phyloP scores from a whole-genome alignment of 2,329 filamentous ascomycete genomes.

The Pseudogymnoascus sp. region DNA sequence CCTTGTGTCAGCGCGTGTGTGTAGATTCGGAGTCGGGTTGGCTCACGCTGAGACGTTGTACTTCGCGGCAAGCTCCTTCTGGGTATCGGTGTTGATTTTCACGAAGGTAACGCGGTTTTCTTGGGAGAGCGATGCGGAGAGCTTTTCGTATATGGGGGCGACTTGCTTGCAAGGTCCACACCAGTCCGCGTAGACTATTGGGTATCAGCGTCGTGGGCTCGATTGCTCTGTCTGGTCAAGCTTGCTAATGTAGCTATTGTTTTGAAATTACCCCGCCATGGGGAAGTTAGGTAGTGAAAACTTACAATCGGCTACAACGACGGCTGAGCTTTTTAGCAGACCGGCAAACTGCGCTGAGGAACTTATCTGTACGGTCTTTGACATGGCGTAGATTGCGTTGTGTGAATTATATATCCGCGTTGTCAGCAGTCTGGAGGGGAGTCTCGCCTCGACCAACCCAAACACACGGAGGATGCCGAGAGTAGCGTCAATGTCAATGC shows the following conservation, averaged over 20 bases:
- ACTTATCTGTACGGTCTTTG: conserved; percentile 38
- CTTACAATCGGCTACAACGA: conserved; percentile 88
- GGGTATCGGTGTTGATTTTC: conserved; percentile 76
- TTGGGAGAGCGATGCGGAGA: conserved; percentile 63
- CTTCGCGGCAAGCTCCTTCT: conserved; percentile 63
- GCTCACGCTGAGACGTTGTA: conserved; percentile 63
- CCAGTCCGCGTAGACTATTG: conserved; percentile 77
- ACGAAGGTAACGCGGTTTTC: conserved; percentile 71
- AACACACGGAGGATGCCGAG: neutral
- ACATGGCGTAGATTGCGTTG: conserved; percentile 23
- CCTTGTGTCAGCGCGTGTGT: neutral
- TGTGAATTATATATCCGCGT: neutral
- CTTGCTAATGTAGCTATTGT: neutral
- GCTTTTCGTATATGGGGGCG: conserved; percentile 71
- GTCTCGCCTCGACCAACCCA: neutral
- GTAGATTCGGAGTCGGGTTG: neutral
- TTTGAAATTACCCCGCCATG: conserved; percentile 14
- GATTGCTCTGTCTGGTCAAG: neutral
- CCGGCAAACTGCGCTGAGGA: conserved; percentile 57
- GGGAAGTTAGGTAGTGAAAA: conserved; percentile 26
- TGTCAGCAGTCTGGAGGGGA: neutral
- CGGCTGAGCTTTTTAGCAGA: conserved; percentile 62
- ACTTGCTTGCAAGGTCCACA: conserved; percentile 79
- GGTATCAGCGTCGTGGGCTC: conserved; percentile 15
- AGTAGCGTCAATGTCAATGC: neutral